These are phyloP conservation scores for Earliella scabrosa DNA, from an alignment of 1,284 basidiomycete species.

Conservation along the genomic window DNA sequence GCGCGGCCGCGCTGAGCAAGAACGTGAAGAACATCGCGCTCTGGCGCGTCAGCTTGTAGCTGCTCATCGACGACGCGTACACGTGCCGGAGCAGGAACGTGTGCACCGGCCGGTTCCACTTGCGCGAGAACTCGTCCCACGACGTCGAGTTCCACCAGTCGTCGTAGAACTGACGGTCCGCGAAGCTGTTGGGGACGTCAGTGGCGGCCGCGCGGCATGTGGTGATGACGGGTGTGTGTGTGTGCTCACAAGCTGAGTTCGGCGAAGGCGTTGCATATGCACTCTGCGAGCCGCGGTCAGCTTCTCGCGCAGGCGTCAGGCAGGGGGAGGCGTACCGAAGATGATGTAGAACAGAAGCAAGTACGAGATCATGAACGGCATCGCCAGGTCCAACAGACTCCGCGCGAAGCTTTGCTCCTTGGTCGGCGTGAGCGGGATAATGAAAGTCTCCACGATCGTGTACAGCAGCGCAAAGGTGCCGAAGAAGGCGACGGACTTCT, in stretches of 20 bases:
- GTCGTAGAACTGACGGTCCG: conserved; percentile 96
- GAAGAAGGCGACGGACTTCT: conserved; percentile 94
- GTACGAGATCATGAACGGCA: conserved; percentile 93
- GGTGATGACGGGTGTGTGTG: too few species aligned
- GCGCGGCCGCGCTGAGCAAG: conserved; percentile 84
- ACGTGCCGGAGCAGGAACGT: conserved; percentile 94
- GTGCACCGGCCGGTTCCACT: conserved; percentile 95
- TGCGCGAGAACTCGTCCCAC: conserved; percentile 96
- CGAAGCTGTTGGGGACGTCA: conserved; percentile 64
- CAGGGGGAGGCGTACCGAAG: conserved; percentile 71
- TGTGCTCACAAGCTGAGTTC: conserved; percentile 82
- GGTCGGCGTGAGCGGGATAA: conserved; percentile 80
- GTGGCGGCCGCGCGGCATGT: too few species aligned
- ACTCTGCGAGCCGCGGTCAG: conserved; percentile 57
- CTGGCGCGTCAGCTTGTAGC: conserved; percentile 74
- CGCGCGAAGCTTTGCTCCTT: conserved; percentile 77
- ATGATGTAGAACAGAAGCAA: conserved; percentile 85
- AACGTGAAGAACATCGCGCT: conserved; percentile 93
- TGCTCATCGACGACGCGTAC: conserved; percentile 85
- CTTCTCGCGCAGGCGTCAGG: conserved; percentile 16
- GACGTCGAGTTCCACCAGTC: conserved; percentile 99
- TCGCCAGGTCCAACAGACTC: conserved; percentile 83
- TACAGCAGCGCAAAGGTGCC: conserved; percentile 95
- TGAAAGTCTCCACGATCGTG: conserved; percentile 92
- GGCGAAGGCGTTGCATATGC: conserved; percentile 95